Evolutionary conservation across 2,329 filamentous ascomycete species (phyloP).

Genomic region (Clarireedia hainanense): DNA sequence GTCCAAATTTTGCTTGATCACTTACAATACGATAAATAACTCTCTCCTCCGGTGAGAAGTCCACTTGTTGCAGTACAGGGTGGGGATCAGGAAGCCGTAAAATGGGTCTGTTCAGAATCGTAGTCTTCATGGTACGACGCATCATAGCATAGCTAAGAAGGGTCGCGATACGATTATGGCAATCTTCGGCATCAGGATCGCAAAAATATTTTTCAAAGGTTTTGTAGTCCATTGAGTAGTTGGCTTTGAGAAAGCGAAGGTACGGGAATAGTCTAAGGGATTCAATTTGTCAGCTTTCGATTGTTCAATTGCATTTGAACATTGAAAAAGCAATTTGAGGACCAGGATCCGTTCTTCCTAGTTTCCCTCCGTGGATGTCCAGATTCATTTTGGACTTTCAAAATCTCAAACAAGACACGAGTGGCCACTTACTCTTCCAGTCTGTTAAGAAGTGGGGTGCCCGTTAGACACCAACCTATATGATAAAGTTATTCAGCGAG

Average conservation of each 20-base stretch:
- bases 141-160: conserved; percentile 39
- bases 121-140: conserved; percentile 46
- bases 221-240: conserved; percentile 23
- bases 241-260: conserved; percentile 26
- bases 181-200: conserved; percentile 18
- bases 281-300: conserved; percentile 5
- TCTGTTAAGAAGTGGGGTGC: conserved; percentile 25
- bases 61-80: conserved; percentile 34
- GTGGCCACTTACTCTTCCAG: conserved; percentile 23
- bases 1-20: conserved; percentile 24
- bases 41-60: conserved; percentile 45
- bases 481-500: background rate
- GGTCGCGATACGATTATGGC: conserved; percentile 17
- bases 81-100: conserved; percentile 44
- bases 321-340: background rate
- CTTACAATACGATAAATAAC: conserved; percentile 47
- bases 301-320: background rate
- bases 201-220: conserved; percentile 26
- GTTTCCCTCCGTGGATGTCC: background rate
- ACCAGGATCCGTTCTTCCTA: background rate
- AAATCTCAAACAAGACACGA: background rate
- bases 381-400: background rate
- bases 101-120: conserved; percentile 44
- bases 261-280: conserved; percentile 25
- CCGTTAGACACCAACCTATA: conserved; percentile 28